Percentiles rank a stretch among this genome's conserved stretches.
Evolutionary conservation across 345 rosid genomes (phyloP).

Genomic region (Cardiospermum halicacabum): DNA sequence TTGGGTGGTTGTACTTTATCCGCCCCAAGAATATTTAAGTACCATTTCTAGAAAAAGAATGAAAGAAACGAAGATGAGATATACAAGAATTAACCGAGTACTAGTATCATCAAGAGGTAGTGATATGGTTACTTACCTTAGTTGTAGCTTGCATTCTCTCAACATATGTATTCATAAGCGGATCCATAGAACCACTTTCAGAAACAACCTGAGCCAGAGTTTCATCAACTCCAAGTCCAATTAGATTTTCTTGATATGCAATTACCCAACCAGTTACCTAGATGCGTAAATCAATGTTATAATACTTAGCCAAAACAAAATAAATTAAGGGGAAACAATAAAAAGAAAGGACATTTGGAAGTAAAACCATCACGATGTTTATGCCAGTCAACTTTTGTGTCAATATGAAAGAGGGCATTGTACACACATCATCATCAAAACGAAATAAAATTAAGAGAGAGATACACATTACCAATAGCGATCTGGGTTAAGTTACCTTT

Average conservation of each 20-base stretch:
- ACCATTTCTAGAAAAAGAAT: slow-evolving; percentile 76
- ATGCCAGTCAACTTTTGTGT: background rate
- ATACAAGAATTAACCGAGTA: background rate
- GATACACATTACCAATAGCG: background rate
- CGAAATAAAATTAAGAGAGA: background rate
- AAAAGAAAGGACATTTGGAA: background rate
- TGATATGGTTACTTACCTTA: slow-evolving; percentile 41
- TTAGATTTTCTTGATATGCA: slow-evolving; percentile 91
- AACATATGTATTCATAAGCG: slow-evolving; percentile 94
- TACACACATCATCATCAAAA: background rate
- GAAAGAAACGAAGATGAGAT: background rate
- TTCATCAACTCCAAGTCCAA: slow-evolving; percentile 99
- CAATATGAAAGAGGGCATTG: background rate
- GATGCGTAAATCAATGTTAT: slow-evolving; percentile 14
- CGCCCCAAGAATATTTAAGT: slow-evolving; percentile 89
- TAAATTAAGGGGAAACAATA: background rate
- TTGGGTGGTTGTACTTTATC: slow-evolving; percentile 97
- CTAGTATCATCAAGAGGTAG: background rate
- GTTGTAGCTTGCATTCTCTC: slow-evolving; percentile 99
- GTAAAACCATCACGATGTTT: background rate
- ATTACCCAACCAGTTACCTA: slow-evolving; percentile 99
- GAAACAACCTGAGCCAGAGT: slow-evolving; percentile 99
- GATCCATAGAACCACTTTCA: slow-evolving; percentile 99
- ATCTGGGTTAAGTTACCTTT: slow-evolving; percentile 49
- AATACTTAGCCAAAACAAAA: slow-evolving; percentile 10